Evolutionary conservation across 768 basidiomycete genomes (phyloP), one percentile per base, ranked within the genome.

Genomic region (Collybiopsis luxurians): DNA sequence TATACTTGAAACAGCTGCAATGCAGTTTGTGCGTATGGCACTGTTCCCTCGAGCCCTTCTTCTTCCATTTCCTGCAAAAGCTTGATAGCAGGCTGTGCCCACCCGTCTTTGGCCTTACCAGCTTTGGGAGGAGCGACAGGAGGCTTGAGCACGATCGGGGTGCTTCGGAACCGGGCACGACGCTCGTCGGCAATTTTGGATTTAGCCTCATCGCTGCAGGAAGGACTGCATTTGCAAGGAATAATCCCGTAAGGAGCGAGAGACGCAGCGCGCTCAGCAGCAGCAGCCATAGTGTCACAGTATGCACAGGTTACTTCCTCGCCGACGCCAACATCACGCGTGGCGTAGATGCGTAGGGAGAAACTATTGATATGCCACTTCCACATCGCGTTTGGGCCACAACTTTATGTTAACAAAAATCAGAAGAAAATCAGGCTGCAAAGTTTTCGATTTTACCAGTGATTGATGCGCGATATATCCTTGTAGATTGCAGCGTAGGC

Each of bases 261-360:
- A 5, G 5, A 4, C 23, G 9, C 24, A 5, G 23, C 24, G 4
- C 46, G 46, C 15, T 21, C 28, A 23, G 24, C 28, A 47, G 46
- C 28, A 23, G 75, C 61, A 12, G 72, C 72, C 11, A 71, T 68
- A 1, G 75, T 71, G 56, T 78, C 72, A 34, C 75, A 70, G 63
- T 80, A 80, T n/a, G 74, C 74, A 51, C 74, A 76, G n/a, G 69
- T 69, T 27, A 80, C 76, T 54, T 80, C 79, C 55, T 78, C 77
- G 6, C 74, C 75, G 0, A 61, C 62, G 24, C 55, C 51, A 50
- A 79, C 75, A 23, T 67, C 59, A 7, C 78, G 69, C 9, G 78
- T 66, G 2, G 79, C 73, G 56, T 76, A 77, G 30, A 80, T 61
- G 2, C 72, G 69, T 10, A 71, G 62, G 2, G 76, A 73, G 55